Evolutionary conservation across 1,284 basidiomycete genomes (phyloP), one percentile per base, ranked within the genome.

Genomic region (Irpex lacteus): DNA sequence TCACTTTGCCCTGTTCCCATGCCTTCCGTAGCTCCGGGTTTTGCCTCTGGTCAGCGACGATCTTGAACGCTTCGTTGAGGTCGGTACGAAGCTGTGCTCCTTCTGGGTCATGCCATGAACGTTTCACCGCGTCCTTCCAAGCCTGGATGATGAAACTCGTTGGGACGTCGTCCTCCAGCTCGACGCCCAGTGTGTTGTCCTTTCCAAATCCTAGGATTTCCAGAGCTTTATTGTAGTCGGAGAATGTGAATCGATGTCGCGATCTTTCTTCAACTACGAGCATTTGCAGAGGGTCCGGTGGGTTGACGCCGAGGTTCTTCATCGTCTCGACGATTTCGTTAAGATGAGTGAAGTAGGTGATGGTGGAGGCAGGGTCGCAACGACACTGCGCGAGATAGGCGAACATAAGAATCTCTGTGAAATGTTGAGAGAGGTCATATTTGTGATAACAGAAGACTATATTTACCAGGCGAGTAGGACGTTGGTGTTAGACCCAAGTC

Each of bases 381-480:
- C 91, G 88, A 60, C 86, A 89, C 73, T 93, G 90, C 0, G 89
- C 87, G 61, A 88, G 76, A 70, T 93, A 94, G 0, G 86, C 90
- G 71, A 90, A 92, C n/a, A 78, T 78, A 59, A 94, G 80, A 5
- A 91, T 77, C 32, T 89, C 91, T 92, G 65, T 37, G 61, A 44
- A 21, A 58, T 50, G 55, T 62, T 34, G 50, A 52, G 19, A 32
- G 18, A 11, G 13, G 63, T 34, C 66, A 53, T 60, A 19, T 62
- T 26, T 26, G 66, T 59, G 19, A 47, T 38, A 56, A 64, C 58
- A 19, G 36, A 5, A 4, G 38, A 18, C 19, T 3, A 4, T n/a
- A 64, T 78, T 63, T 69, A 91, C 90, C 87, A 53, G 82, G 75
- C 8, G 89, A 85, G 70, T 85, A 90, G 6, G 86, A 85, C 59